These are phyloP conservation scores for Phytophthora tentaculata DNA, from an alignment of 352 stramenopile genomes.

Conservation along the genomic window DNA sequence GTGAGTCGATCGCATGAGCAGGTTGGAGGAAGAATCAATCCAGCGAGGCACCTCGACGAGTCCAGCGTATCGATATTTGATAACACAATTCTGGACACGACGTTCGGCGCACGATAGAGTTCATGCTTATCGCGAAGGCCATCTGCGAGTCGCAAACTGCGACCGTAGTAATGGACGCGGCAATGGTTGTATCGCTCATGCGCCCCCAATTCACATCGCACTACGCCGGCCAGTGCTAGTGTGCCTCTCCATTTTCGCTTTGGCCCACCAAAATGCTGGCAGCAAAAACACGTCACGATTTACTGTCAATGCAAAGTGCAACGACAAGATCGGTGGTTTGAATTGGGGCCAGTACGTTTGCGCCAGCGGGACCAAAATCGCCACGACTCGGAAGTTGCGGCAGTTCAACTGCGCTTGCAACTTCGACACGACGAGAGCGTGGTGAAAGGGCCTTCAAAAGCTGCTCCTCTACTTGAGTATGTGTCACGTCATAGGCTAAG, in stretches of 20 bases:
- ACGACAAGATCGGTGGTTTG: not conserved
- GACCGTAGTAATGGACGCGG: not conserved
- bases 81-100: slow-evolving; percentile 18
- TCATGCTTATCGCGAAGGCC: not conserved
- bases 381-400: not conserved
- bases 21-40: slow-evolving; percentile 15
- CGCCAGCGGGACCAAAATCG: not conserved
- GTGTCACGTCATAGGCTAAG: not conserved
- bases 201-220: too few species aligned
- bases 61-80: not conserved
- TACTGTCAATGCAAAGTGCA: not conserved
- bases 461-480: slow-evolving; percentile 2
- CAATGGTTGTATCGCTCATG: too few species aligned
- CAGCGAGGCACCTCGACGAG: slow-evolving; percentile 1
- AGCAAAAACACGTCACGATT: slow-evolving; percentile 10
- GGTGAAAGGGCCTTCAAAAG: not conserved
- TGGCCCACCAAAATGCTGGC: not conserved
- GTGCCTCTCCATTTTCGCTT: slow-evolving; percentile 6
- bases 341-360: too few species aligned
- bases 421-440: slow-evolving; percentile 4
- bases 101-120: not conserved
- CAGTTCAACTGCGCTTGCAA: slow-evolving; percentile 7
- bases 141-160: too few species aligned
- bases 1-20: not conserved
- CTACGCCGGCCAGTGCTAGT: not conserved